Evolutionary conservation across 106 monocot species (phyloP).

Genomic region (Dendrobium nobile): DNA sequence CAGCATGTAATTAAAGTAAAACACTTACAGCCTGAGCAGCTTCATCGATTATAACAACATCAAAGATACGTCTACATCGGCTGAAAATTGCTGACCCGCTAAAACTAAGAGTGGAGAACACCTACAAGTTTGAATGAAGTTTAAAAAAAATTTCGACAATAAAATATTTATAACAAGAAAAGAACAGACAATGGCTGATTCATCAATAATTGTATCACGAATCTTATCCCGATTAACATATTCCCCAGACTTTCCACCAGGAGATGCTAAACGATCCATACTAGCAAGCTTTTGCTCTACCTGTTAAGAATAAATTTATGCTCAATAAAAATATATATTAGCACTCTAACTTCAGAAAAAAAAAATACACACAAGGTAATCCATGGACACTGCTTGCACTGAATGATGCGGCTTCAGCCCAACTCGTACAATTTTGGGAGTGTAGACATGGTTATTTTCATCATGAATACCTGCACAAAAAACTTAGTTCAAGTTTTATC

Average conservation of each 20-base stretch:
- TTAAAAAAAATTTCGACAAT: background rate
- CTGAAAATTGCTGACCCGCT: slow-evolving; percentile 81
- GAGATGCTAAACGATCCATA: slow-evolving; percentile 39
- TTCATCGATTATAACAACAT: slow-evolving; percentile 99
- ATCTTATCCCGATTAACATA: slow-evolving; percentile 64
- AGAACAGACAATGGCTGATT: slow-evolving; percentile 87
- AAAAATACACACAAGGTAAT: slow-evolving; percentile 72
- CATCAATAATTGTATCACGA: slow-evolving; percentile 85
- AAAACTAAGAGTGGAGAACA: slow-evolving; percentile 96
- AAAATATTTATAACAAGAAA: background rate
- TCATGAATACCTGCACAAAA: slow-evolving; percentile 67
- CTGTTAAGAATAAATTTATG: slow-evolving; percentile 27
- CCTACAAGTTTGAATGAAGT: slow-evolving; percentile 42
- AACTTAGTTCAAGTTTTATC: background rate
- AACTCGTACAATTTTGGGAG: slow-evolving; percentile 94
- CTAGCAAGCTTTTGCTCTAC: slow-evolving; percentile 82
- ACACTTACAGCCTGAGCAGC: slow-evolving; percentile 96
- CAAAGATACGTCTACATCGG: slow-evolving; percentile 76
- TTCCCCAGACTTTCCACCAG: slow-evolving; percentile 41
- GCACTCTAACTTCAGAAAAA: background rate
- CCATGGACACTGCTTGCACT: slow-evolving; percentile 95
- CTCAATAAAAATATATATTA: background rate
- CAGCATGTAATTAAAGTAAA: background rate
- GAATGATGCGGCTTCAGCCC: slow-evolving; percentile 95
- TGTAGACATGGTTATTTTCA: slow-evolving; percentile 81